Evolutionary conservation across 768 basidiomycete species (phyloP), one percentile per base, ranked within the genome.

Genomic region (Rhizopogon sp.): DNA sequence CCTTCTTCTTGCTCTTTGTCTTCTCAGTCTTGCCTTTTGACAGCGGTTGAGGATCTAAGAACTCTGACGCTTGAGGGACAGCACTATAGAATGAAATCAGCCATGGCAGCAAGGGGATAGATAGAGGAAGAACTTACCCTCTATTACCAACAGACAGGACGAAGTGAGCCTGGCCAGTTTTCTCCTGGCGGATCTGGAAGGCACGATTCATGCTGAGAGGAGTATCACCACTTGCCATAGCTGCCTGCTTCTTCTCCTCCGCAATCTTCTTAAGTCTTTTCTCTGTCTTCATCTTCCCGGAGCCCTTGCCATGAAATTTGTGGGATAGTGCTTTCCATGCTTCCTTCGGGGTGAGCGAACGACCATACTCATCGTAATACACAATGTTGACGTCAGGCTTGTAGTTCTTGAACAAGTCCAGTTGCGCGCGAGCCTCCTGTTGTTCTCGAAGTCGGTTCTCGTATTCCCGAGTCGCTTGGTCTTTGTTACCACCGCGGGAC

Each of bases 321-420:
- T 99, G 97, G 43, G 91, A 94, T 42, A 99, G 75, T 16, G 93
- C 92, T 74, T 98, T 98, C 95, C 96, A 98, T 5, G 96, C 95
- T 74, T 99, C 97, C 77, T 98, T 98, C 17, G 87, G 87, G 22
- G 90, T 91, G 68, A 94, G 73, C 55, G 79, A 67, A 39, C 97
- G 80, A 45, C 97, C 97, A 67, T 93, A 92, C 70, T 99, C 96
- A 66, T 99, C 97, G 60, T 95, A 87, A 68, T 99, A 99, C 47
- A 90, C 89, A 64, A 98, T 91, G 60, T 96, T 92, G 63, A 99
- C 79, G 72, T 96, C 95, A 5, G 97, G 97, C 71, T 96, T 98
- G 77, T 99, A 99, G 66, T 85, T 81, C 73, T 88, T 92, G 81
- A 88, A 99, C 49, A 83, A 69, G 35, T 96, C 91, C 56, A 93